A percentile compares a stretch with the other conserved stretches of the same genome.
Conservation (phyloP, 2,329 filamentous ascomycete genomes). For the Diaporthe amygdali region DNA sequence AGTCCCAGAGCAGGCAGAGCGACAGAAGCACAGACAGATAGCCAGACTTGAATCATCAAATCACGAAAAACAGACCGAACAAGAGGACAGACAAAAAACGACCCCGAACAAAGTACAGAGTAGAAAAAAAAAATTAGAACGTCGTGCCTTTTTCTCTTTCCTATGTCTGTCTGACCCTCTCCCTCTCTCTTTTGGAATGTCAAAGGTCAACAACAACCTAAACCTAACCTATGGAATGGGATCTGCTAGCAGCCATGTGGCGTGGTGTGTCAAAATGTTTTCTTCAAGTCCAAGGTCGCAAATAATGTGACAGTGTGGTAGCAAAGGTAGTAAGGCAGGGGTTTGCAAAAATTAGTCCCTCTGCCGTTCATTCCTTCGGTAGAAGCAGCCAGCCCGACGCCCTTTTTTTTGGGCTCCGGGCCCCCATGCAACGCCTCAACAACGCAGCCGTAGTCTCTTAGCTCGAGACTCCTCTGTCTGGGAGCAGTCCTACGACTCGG, state of each 20-base stretch:
- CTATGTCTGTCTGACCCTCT: neutral
- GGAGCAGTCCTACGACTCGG: conserved; percentile 30
- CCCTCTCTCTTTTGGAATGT: neutral
- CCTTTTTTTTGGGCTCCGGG: neutral
- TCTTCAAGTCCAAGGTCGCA: neutral
- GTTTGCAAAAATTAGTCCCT: conserved; percentile 13
- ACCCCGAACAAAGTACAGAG: neutral
- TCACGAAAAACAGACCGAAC: neutral
- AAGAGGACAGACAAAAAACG: neutral
- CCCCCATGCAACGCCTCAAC: conserved; percentile 1
- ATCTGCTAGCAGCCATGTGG: conserved; percentile 5
- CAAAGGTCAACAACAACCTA: neutral
- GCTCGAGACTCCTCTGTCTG: neutral
- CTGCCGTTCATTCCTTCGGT: neutral
- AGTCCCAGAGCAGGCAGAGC: neutral
- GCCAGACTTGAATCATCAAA: neutral
- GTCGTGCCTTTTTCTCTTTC: conserved; percentile 13
- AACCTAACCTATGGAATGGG: conserved; percentile 7
- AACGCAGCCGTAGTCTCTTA: neutral
- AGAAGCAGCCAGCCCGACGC: neutral
- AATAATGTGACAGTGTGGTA: conserved; percentile 20
- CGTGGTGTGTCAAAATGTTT: neutral
- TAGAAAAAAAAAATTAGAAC: neutral
- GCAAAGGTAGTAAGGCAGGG: conserved; percentile 13
- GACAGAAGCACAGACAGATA: neutral